A percentile compares a stretch with the other conserved stretches of the same genome.
These are phyloP conservation scores for Stevia rebaudiana DNA, from an alignment of 140 eudicot genomes.

Conservation along the genomic window DNA sequence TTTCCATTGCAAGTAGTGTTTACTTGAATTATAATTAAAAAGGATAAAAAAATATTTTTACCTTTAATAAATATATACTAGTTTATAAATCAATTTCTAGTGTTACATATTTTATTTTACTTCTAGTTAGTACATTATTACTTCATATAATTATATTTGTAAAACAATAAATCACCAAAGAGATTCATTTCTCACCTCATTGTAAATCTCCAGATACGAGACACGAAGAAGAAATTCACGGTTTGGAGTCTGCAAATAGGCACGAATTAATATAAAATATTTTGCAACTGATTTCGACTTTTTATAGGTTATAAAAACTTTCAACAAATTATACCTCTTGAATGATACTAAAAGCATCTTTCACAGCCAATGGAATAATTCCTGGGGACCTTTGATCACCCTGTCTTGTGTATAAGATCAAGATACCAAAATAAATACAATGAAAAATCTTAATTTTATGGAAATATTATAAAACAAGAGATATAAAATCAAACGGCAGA, in stretches of 20 bases:
- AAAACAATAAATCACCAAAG: background rate
- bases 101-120: background rate
- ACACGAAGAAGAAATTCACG: conserved; percentile 96
- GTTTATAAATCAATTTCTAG: background rate
- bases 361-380: conserved; percentile 90
- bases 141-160: background rate
- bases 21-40: background rate
- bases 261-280: background rate
- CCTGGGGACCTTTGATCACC: conserved; percentile 99
- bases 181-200: conserved; percentile 69
- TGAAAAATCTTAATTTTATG: background rate
- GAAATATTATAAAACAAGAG: background rate
- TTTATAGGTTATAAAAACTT: conserved; percentile 3
- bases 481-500: background rate
- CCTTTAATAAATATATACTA: background rate
- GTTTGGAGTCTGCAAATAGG: conserved; percentile 74
- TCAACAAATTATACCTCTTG: conserved; percentile 66
- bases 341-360: conserved; percentile 95
- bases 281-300: background rate
- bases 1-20: background rate
- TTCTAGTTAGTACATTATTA: background rate
- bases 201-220: conserved; percentile 96
- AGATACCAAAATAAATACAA: conserved; percentile 25
- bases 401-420: conserved; percentile 40
- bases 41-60: background rate